These are phyloP conservation scores for Aquanectria penicillioides DNA, from an alignment of 2,329 filamentous ascomycete genomes.

Conservation along the genomic window DNA sequence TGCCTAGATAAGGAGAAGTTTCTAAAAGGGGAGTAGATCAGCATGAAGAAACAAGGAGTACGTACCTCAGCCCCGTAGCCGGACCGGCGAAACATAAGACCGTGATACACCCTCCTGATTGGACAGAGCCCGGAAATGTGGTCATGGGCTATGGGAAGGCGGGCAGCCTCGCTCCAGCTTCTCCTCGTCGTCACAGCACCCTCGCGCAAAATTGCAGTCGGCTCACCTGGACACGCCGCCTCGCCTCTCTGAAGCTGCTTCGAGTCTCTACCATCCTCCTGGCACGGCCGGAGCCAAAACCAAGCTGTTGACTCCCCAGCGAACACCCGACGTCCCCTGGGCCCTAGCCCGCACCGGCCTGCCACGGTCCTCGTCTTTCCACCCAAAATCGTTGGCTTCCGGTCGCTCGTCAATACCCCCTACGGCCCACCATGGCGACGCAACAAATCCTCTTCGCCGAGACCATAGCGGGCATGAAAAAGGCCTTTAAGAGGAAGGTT, in stretches of 20 bases:
- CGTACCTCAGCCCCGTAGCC: slow-evolving; percentile 14
- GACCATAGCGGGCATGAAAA: slow-evolving; percentile 75
- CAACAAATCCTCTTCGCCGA: slow-evolving; percentile 73
- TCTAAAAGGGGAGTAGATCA: too few relatives aligned
- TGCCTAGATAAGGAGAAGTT: too few relatives aligned
- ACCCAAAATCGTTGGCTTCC: slow-evolving; percentile 25
- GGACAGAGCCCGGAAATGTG: slow-evolving; percentile 38
- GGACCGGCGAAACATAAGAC: slow-evolving; percentile 38
- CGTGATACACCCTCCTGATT: slow-evolving; percentile 29
- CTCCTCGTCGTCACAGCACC: slow-evolving; percentile 39
- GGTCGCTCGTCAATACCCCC: slow-evolving; percentile 22
- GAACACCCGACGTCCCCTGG: slow-evolving; percentile 9
- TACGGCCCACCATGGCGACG: slow-evolving; percentile 49
- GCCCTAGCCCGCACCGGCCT: slow-evolving; percentile 11
- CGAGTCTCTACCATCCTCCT: background rate
- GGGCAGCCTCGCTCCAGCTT: slow-evolving; percentile 45
- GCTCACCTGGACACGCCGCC: slow-evolving; percentile 20
- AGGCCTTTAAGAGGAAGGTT: slow-evolving; percentile 71
- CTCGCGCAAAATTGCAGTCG: slow-evolving; percentile 36
- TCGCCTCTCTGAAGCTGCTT: slow-evolving; percentile 8
- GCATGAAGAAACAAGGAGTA: slow-evolving; percentile 12
- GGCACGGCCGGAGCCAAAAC: slow-evolving; percentile 15
- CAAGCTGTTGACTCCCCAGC: slow-evolving; percentile 6
- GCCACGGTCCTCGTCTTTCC: slow-evolving; percentile 30
- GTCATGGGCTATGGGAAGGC: slow-evolving; percentile 44